Evolutionary conservation across 179 eudicot genomes (phyloP).

Genomic region (Heliamphora pulchella): DNA sequence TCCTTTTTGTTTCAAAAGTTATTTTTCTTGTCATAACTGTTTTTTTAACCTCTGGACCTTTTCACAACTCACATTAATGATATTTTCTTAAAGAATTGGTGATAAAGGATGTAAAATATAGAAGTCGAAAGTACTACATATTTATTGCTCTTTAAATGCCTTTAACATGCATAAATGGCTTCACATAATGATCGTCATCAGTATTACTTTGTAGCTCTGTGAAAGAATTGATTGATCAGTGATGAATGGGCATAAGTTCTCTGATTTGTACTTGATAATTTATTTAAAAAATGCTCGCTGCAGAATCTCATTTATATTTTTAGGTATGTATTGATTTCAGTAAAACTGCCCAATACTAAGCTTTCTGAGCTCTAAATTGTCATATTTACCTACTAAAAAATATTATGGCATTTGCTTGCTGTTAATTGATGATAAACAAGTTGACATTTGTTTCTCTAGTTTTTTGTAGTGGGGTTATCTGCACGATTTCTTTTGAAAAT

Average conservation of each 20-base stretch:
- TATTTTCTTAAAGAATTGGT: neutral
- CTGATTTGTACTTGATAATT: neutral
- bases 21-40: too few relatives aligned
- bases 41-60: too few relatives aligned
- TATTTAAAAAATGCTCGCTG: neutral
- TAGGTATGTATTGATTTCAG: neutral
- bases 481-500: neutral
- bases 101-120: neutral
- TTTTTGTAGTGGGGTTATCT: neutral
- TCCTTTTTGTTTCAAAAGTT: too few relatives aligned
- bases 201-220: neutral
- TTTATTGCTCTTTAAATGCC: neutral
- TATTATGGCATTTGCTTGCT: constrained; percentile 1
- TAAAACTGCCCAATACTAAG: neutral
- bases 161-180: too few relatives aligned
- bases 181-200: too few relatives aligned
- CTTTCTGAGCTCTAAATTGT: too few relatives aligned
- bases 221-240: neutral
- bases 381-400: neutral
- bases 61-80: too few relatives aligned
- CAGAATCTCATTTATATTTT: neutral
- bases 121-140: neutral
- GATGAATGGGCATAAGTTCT: neutral
- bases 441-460: neutral
- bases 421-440: neutral